Percentiles rank a stretch among this genome's conserved stretches.
phyloP scores from a whole-genome alignment of 2,329 filamentous ascomycete species.

The Ascochyta viciae-villosae region DNA sequence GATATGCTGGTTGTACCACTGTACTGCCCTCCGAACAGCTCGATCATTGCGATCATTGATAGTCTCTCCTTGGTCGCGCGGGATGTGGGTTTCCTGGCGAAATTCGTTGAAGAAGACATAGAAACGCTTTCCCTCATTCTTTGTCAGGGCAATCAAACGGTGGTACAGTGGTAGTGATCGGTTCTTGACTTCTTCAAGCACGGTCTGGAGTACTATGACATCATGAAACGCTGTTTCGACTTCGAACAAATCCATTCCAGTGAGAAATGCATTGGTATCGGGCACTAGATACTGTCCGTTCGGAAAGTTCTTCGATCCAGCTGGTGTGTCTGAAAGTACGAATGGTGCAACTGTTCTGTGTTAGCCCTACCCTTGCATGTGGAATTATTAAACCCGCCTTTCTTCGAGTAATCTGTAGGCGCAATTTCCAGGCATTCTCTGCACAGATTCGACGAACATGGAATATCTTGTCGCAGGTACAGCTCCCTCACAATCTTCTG shows the following conservation, averaged over 20 bases:
- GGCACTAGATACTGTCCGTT: constrained; percentile 93
- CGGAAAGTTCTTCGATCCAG: constrained; percentile 80
- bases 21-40: constrained; percentile 82
- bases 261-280: constrained; percentile 94
- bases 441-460: constrained; percentile 93
- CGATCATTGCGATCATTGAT: constrained; percentile 98
- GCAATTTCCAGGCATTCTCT: constrained; percentile 74
- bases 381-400: constrained; percentile 59
- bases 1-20: constrained; percentile 90
- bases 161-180: constrained; percentile 94
- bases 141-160: constrained; percentile 85
- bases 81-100: constrained; percentile 85
- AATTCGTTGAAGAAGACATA: constrained; percentile 99
- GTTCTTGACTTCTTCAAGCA: constrained; percentile 94
- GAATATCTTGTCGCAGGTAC: constrained; percentile 95
- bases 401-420: constrained; percentile 78
- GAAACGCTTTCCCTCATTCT: constrained; percentile 95
- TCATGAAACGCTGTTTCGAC: constrained; percentile 91
- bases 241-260: constrained; percentile 97
- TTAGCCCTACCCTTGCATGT: constrained; percentile 29
- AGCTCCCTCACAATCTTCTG: constrained; percentile 98
- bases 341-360: constrained; percentile 72
- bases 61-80: constrained; percentile 75
- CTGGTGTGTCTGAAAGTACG: constrained; percentile 86
- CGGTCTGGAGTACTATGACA: constrained; percentile 94